Conservation (phyloP, 306 rosid genomes). For the peach (Prunus persica) region Prunus_persica_NCBIv2 NC_034016.1:19127501-19128000, state of each 20-base stretch:
- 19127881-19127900: constrained; percentile 55
- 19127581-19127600: constrained; percentile 67
- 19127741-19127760: background rate
- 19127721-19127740: background rate
- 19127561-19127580: constrained; percentile 72
- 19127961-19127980: background rate
- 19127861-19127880: constrained; percentile 83
- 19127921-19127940: background rate
- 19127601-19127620: constrained; percentile 66
- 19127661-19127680: constrained; percentile 94
- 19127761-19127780: no score
- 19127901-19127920: background rate
- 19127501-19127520: constrained; percentile 51
- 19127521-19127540: constrained; percentile 56
- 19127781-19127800: no score
- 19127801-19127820: background rate
- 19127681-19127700: constrained; percentile 87
- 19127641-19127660: constrained; percentile 40
- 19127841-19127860: constrained; percentile 53
- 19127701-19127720: background rate
- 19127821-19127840: background rate
- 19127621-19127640: constrained; percentile 67
- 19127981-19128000: constrained; percentile 52
- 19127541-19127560: constrained; percentile 64
- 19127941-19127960: background rate